These are phyloP conservation scores for Auriscalpium vulgare DNA, from an alignment of 768 basidiomycete genomes.

Conservation along the genomic window DNA sequence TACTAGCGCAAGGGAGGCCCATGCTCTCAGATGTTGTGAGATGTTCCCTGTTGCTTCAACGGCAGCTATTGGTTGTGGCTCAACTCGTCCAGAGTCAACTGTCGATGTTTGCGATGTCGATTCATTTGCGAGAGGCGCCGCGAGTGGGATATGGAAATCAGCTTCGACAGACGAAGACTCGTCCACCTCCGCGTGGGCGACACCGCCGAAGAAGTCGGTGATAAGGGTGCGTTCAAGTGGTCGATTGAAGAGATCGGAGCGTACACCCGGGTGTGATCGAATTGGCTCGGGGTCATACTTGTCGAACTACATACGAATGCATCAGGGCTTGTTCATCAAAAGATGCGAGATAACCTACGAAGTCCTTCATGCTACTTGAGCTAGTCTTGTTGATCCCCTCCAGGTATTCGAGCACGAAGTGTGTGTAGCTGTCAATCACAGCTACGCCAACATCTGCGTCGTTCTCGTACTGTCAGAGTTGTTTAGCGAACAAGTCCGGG, in stretches of 20 bases:
- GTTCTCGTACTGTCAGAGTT: slow-evolving; percentile 64
- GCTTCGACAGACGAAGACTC: neutral
- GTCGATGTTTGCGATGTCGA: neutral
- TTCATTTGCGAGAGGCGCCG: neutral
- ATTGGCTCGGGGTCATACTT: slow-evolving; percentile 69
- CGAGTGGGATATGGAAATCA: neutral
- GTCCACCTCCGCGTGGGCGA: slow-evolving; percentile 70
- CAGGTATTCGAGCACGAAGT: slow-evolving; percentile 85
- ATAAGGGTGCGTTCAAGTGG: slow-evolving; percentile 51
- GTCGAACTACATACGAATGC: slow-evolving; percentile 49
- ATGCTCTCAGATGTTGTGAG: slow-evolving; percentile 4
- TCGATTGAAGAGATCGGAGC: slow-evolving; percentile 71
- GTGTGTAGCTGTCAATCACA: slow-evolving; percentile 93
- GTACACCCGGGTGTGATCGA: slow-evolving; percentile 83
- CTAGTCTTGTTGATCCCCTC: slow-evolving; percentile 91
- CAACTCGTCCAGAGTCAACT: too few relatives aligned
- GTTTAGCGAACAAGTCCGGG: neutral
- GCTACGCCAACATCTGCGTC: slow-evolving; percentile 93
- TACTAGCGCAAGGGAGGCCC: slow-evolving; percentile 10
- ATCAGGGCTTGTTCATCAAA: neutral
- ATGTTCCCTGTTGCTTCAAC: neutral
- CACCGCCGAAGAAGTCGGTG: slow-evolving; percentile 72
- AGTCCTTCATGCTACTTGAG: slow-evolving; percentile 67
- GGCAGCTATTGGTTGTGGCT: neutral
- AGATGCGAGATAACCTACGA: slow-evolving; percentile 44